Evolutionary conservation across 2,329 filamentous ascomycete species (phyloP).

Genomic region (Zasmidium citrigriseum): DNA sequence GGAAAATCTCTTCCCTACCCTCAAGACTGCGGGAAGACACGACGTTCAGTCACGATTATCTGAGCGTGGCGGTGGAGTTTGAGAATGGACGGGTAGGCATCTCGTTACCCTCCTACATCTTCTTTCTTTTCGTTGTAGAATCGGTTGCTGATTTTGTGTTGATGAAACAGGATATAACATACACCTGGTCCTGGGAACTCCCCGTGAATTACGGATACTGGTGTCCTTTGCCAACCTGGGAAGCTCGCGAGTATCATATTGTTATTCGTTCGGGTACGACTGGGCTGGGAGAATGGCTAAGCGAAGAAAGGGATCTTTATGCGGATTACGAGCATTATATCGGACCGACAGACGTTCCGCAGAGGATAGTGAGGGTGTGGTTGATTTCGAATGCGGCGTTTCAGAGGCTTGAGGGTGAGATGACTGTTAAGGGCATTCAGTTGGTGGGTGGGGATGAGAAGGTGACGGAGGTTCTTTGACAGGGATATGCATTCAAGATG

Average conservation of each 20-base stretch:
- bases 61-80: slow-evolving; percentile 7
- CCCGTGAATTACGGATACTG: slow-evolving; percentile 7
- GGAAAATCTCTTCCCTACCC: slow-evolving; percentile 4
- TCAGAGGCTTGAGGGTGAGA: slow-evolving; percentile 7
- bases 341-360: neutral
- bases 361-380: slow-evolving; percentile 8
- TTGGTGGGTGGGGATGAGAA: neutral
- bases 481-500: neutral
- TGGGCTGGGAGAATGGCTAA: slow-evolving; percentile 4
- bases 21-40: slow-evolving; percentile 9
- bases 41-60: slow-evolving; percentile 9
- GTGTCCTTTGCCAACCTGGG: slow-evolving; percentile 6
- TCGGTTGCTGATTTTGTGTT: neutral
- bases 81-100: slow-evolving; percentile 5
- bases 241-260: slow-evolving; percentile 9
- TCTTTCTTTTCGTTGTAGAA: neutral
- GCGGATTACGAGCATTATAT: slow-evolving; percentile 5
- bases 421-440: slow-evolving; percentile 6
- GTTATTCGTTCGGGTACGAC: slow-evolving; percentile 1
- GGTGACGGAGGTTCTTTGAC: neutral
- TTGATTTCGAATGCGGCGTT: slow-evolving; percentile 4
- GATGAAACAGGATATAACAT: slow-evolving; percentile 9
- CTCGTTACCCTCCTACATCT: neutral
- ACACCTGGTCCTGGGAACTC: slow-evolving; percentile 4
- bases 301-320: slow-evolving; percentile 8